phyloP scores from a whole-genome alignment of 2,329 filamentous ascomycete genomes.

The Pyricularia sp. region DNA sequence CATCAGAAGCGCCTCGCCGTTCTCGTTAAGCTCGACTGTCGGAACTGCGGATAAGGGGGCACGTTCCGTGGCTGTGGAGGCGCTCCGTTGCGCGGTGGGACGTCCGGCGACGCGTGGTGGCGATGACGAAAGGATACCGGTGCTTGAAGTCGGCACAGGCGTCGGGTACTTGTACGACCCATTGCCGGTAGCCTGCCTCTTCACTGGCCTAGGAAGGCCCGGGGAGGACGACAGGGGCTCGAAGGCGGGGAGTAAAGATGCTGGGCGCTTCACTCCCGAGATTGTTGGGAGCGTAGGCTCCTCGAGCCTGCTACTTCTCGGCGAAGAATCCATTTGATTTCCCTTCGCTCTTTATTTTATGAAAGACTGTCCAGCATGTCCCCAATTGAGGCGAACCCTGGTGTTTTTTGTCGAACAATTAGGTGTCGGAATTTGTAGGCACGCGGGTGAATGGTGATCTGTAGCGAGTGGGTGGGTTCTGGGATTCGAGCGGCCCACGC shows the following conservation, averaged over 20 bases:
- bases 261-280: conserved; percentile 45
- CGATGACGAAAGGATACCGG: conserved; percentile 78
- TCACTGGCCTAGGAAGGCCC: conserved; percentile 52
- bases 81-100: conserved; percentile 43
- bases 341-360: not conserved
- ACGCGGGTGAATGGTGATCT: not conserved
- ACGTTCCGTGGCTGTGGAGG: conserved; percentile 59
- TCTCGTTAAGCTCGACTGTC: conserved; percentile 65
- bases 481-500: not conserved
- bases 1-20: conserved; percentile 73
- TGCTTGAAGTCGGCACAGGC: conserved; percentile 85
- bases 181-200: conserved; percentile 46
- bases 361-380: not conserved
- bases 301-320: conserved; percentile 14
- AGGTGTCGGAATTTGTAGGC: not conserved
- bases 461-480: not conserved
- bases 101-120: conserved; percentile 46
- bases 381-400: not conserved
- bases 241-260: conserved; percentile 62
- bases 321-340: conserved; percentile 27
- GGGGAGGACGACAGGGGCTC: conserved; percentile 71
- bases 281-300: conserved; percentile 22
- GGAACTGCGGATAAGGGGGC: conserved; percentile 73
- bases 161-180: conserved; percentile 70
- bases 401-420: not conserved